Base-by-base conservation (phyloP, 177 flowering plant species). In the Vitis hybrid region DNA sequence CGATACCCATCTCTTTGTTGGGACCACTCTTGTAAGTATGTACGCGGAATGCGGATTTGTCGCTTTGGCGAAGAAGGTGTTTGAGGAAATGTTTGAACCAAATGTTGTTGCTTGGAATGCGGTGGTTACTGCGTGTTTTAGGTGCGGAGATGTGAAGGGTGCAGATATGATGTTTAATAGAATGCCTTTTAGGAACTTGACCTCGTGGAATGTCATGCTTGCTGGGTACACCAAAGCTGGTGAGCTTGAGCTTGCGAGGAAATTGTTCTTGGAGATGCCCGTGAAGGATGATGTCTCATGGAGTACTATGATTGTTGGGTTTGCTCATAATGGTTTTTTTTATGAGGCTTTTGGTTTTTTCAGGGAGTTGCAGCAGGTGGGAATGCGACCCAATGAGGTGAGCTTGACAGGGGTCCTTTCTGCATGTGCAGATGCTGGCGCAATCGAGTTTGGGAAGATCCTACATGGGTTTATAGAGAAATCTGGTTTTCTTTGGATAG, bases 271-370 rank as follows among this genome's bases (percentile, higher is more conserved):
- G 2, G 67, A 70, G 59, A 88, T 92, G 83, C 77, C 81, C 1
- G 51, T 57, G 56, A 88, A 81, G 65, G 94, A 89, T 71, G 82
- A 73, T 52, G 88, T 91, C 13, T 89, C 96, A 17, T 93, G 98
- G 97, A 91, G 87, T 68, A 89, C 88, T 12, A 85, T 93, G 92
- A 88, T 93, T 73, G 80, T 71, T 70, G 95, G 97, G 69, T 82
- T 83, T 74, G 77, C 84, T 50, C 90, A 87, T 3, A 75, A 70
- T 78, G 89, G 89, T 30, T 65, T 68, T 62, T 83, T 82, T 49
- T 81, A 88, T 55, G 88, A 85, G 72, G 90, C 93, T 57, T 86
- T 89, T 72, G 74, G 62, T 2, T 76, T 61, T 68, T 93, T 84
- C 66, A 75, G 81, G 64, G 86, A 87, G 78, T 60, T 82, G 78